Evolutionary conservation across 2,329 filamentous ascomycete genomes (phyloP), one percentile per base, ranked within the genome.

Genomic region (Pseudonectria foliicola): DNA sequence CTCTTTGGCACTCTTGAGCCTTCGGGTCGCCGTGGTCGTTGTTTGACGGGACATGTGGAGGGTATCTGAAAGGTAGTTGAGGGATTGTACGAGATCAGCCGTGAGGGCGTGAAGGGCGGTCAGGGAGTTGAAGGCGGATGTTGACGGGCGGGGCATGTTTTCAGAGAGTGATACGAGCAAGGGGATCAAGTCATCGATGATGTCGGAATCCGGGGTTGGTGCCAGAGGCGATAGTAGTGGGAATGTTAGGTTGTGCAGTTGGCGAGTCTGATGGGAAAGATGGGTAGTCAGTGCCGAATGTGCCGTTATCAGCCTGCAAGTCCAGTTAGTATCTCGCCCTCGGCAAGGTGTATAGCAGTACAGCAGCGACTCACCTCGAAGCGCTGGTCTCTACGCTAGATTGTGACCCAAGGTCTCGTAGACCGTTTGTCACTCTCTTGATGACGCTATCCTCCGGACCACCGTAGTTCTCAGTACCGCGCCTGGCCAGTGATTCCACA

Each of bases 21-120:
- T 76, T 36, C 92, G 72, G 3, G 82, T 80, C 2, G 90, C 92
- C 8, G 83, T 82, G 3, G 80, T 83, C 0, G 86, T 92, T 1
- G 85, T 84, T 61, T 96, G 90, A 10, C 87, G 80, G 23, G 84
- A 88, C 82, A 96, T 95, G 61, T 96, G 90, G 24, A 98, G 70
- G 4, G 86, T 89, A 57, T 98, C 92, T 6, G 85, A 87, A 4
- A 98, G 70, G 46, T 87, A 83, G 49, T 86, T 87, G 30, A 98
- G 74, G 6, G 86, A 85, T 51, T 86, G 76, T 7, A 90, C 76
- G 18, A 90, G 66, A 42, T 88, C 83, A 16, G 75, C 68, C 0
- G 84, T 89, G 44, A 85, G 70, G 6, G 75, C 70, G 54, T 86
- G 80, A 33, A 90, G 70, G 14, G 76, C 72, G 38, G 78, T 71